A percentile compares a stretch with the other conserved stretches of the same genome.
Conservation (phyloP, 1,284 basidiomycete species). For the Polyporus tsugae region DNA sequence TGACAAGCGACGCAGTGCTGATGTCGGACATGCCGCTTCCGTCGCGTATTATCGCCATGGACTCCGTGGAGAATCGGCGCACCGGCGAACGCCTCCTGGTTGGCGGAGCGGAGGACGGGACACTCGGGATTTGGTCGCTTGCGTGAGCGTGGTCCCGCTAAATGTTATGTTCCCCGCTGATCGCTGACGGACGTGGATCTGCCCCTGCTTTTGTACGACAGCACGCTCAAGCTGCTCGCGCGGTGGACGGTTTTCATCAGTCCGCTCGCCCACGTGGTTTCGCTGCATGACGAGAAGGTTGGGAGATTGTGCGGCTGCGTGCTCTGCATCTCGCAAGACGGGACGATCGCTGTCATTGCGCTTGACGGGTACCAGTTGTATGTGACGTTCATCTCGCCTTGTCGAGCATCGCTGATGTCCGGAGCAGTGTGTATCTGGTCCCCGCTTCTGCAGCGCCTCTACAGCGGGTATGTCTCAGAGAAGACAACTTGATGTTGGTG, state of each 20-base stretch:
- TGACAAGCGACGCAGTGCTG: slow-evolving; percentile 40
- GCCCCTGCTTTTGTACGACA: slow-evolving; percentile 37
- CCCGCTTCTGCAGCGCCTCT: slow-evolving; percentile 67
- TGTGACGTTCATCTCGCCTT: slow-evolving; percentile 40
- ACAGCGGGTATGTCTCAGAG: slow-evolving; percentile 69
- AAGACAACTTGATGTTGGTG: slow-evolving; percentile 77
- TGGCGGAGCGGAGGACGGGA: slow-evolving; percentile 80
- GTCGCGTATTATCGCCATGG: slow-evolving; percentile 59
- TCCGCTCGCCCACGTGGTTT: slow-evolving; percentile 66
- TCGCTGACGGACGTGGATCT: background rate
- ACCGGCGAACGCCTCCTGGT: slow-evolving; percentile 68
- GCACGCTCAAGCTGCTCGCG: slow-evolving; percentile 69
- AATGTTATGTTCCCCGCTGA: background rate
- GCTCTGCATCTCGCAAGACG: slow-evolving; percentile 80
- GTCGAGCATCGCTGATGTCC: background rate
- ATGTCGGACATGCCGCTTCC: slow-evolving; percentile 55
- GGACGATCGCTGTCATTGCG: slow-evolving; percentile 82
- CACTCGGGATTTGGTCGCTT: slow-evolving; percentile 73
- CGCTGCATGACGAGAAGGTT: slow-evolving; percentile 62
- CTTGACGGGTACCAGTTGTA: slow-evolving; percentile 84
- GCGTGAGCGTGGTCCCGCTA: slow-evolving; percentile 43
- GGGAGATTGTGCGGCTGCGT: slow-evolving; percentile 75
- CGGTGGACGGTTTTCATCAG: slow-evolving; percentile 76
- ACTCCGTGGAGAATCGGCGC: slow-evolving; percentile 59
- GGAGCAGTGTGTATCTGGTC: slow-evolving; percentile 73